Evolutionary conservation across 345 rosid species (phyloP).

Genomic region (Erodium maritimum): DNA sequence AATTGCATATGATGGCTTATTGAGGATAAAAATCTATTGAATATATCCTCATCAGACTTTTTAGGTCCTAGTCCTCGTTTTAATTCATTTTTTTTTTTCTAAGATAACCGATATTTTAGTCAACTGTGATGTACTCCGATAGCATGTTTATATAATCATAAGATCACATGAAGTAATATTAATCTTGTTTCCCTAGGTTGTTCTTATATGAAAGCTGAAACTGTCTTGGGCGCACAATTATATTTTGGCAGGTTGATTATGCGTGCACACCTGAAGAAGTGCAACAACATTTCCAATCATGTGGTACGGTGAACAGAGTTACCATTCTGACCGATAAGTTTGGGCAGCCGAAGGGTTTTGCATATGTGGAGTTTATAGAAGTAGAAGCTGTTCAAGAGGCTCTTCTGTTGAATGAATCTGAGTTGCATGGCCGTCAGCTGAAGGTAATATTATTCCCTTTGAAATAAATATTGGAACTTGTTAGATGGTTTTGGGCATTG

Average conservation of each 20-base stretch:
- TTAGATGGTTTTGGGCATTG: background rate
- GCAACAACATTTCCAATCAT: slow-evolving; percentile 91
- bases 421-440: slow-evolving; percentile 88
- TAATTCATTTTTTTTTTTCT: too few species aligned
- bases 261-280: slow-evolving; percentile 98
- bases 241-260: slow-evolving; percentile 74
- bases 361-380: slow-evolving; percentile 87
- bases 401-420: slow-evolving; percentile 72
- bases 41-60: background rate
- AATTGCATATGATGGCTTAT: background rate
- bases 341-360: slow-evolving; percentile 97
- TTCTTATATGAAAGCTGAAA: background rate
- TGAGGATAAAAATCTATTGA: background rate
- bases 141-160: too few species aligned
- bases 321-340: slow-evolving; percentile 86
- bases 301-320: slow-evolving; percentile 91
- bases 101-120: background rate
- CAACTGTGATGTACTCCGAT: too few species aligned
- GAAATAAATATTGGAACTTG: background rate
- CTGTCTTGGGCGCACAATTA: slow-evolving; percentile 4
- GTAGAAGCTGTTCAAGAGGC: slow-evolving; percentile 84
- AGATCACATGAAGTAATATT: background rate
- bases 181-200: background rate
- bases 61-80: background rate
- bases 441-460: slow-evolving; percentile 31